These are phyloP conservation scores for Penicillium sp. DNA, from an alignment of 2,329 filamentous ascomycete genomes.

Conservation along the genomic window DNA sequence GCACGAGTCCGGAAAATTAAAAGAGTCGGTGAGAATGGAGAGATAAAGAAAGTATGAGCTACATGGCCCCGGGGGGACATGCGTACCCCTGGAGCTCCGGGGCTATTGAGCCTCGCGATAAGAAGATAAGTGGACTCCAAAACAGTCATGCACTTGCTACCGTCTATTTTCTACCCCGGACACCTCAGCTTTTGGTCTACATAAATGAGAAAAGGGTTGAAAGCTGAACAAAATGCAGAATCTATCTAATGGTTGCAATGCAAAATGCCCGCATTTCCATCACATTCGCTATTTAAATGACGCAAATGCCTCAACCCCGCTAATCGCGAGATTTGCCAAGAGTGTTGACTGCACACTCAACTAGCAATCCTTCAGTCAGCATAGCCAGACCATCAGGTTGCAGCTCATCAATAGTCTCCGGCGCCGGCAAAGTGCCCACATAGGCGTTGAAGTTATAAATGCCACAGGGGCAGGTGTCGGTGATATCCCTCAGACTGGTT, in stretches of 20 bases:
- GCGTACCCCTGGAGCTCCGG: not conserved
- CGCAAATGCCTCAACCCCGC: not conserved
- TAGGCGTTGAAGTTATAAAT: slow-evolving; percentile 61
- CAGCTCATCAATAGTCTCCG: slow-evolving; percentile 36
- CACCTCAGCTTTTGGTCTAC: too few relatives aligned
- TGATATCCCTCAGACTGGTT: slow-evolving; percentile 54
- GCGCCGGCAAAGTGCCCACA: slow-evolving; percentile 52
- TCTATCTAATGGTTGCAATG: not conserved
- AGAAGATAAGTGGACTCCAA: not conserved
- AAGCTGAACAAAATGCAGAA: not conserved
- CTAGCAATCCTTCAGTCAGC: slow-evolving; percentile 32
- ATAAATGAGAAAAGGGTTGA: too few relatives aligned
- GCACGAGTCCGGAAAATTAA: not conserved
- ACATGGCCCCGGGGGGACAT: too few relatives aligned
- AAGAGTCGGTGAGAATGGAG: slow-evolving; percentile 3
- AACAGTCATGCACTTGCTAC: not conserved
- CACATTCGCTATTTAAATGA: not conserved
- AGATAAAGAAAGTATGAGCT: not conserved
- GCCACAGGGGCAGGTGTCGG: slow-evolving; percentile 50
- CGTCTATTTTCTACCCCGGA: too few relatives aligned
- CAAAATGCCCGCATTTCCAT: not conserved
- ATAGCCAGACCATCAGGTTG: slow-evolving; percentile 33
- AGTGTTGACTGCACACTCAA: slow-evolving; percentile 31
- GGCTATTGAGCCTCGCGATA: not conserved
- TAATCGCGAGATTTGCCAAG: slow-evolving; percentile 5